A percentile compares a stretch with the other conserved stretches of the same genome.
Evolutionary conservation across 1,284 basidiomycete species (phyloP).

Genomic region (Neotropicomus parvogracilis): DNA sequence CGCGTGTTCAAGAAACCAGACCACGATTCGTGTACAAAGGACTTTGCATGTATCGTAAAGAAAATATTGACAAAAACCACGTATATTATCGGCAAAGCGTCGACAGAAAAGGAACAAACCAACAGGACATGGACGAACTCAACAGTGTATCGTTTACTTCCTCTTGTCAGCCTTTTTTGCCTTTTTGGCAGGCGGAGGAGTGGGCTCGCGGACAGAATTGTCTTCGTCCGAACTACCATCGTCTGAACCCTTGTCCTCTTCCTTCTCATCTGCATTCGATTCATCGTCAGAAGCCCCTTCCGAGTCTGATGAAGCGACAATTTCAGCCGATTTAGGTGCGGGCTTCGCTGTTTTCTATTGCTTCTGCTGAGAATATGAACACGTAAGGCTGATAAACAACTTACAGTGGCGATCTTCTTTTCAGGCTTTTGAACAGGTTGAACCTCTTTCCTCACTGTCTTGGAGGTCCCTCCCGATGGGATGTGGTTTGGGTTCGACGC

Average conservation of each 20-base stretch:
- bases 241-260: constrained; percentile 32
- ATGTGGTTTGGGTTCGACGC: constrained; percentile 45
- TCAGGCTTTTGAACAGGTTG: constrained; percentile 19
- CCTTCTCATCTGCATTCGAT: constrained; percentile 19
- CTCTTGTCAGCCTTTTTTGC: constrained; percentile 36
- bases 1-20: constrained; percentile 3
- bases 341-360: constrained; percentile 27
- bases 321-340: constrained; percentile 24
- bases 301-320: constrained; percentile 30
- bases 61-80: constrained; percentile 31
- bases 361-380: constrained; percentile 13
- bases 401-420: constrained; percentile 24
- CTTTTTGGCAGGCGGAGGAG: constrained; percentile 35
- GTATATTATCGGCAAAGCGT: constrained; percentile 29
- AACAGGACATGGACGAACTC: constrained; percentile 7
- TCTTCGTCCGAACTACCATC: constrained; percentile 32
- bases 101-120: constrained; percentile 4
- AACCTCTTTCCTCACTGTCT: constrained; percentile 21
- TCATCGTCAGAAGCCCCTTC: constrained; percentile 25
- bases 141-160: constrained; percentile 22
- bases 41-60: constrained; percentile 25
- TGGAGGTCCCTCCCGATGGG: constrained; percentile 34
- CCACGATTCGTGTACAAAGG: constrained; percentile 3
- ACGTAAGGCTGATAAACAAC: constrained; percentile 13
- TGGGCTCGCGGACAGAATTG: constrained; percentile 20